phyloP scores from a whole-genome alignment of 805 yeast species.

The Starmerella bombicola region DNA sequence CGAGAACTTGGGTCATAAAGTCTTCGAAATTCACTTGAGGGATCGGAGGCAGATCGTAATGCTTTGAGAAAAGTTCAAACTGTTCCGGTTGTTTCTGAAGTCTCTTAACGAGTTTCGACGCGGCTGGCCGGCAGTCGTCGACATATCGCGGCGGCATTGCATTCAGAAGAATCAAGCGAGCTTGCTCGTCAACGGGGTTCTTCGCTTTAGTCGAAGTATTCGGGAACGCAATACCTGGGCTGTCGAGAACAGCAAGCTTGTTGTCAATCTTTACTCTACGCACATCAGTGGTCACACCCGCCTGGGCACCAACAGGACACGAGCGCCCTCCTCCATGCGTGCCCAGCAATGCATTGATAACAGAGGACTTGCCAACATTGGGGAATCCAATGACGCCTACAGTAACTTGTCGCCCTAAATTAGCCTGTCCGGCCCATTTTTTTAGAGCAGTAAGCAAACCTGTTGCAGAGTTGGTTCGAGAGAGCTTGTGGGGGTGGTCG shows the following conservation, averaged over 20 bases:
- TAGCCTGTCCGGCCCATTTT: constrained; percentile 69
- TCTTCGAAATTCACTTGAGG: constrained; percentile 61
- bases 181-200: constrained; percentile 52
- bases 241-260: constrained; percentile 77
- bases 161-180: constrained; percentile 76
- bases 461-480: constrained; percentile 58
- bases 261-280: constrained; percentile 88
- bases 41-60: constrained; percentile 70
- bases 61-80: constrained; percentile 48
- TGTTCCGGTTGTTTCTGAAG: constrained; percentile 61
- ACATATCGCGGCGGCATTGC: constrained; percentile 83
- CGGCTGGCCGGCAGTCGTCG: constrained; percentile 72
- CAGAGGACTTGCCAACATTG: constrained; percentile 90
- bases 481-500: constrained; percentile 50
- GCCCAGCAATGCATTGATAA: constrained; percentile 69
- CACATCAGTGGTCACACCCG: constrained; percentile 88
- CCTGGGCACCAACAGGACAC: constrained; percentile 95
- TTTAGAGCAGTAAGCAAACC: constrained; percentile 70
- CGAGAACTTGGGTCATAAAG: constrained; percentile 72
- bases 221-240: constrained; percentile 98
- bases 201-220: constrained; percentile 21
- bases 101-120: constrained; percentile 61
- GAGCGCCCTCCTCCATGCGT: constrained; percentile 56
- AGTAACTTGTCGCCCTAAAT: constrained; percentile 74
- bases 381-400: constrained; percentile 98